A percentile compares a stretch with the other conserved stretches of the same genome.
Evolutionary conservation across 192 early-diverging fungal genomes (phyloP).

Genomic region (Dissophora ornata): DNA sequence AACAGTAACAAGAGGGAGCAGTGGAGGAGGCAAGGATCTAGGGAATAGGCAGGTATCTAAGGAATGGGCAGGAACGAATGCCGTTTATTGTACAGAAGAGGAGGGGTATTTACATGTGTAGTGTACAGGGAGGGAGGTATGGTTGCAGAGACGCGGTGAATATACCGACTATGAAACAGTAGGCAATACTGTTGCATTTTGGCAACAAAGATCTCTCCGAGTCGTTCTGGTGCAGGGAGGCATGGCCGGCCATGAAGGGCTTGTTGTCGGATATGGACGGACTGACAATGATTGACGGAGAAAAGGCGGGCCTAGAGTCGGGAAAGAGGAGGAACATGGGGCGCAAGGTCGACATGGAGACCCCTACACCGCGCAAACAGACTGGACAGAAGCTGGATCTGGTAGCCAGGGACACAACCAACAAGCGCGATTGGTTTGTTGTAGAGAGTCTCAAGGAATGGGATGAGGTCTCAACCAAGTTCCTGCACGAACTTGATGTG

Average conservation of each 20-base stretch:
- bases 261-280: conserved; percentile 45
- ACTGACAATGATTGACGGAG: conserved; percentile 42
- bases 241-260: conserved; percentile 38
- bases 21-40: too few species aligned
- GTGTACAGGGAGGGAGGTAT: too few species aligned
- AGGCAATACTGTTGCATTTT: too few species aligned
- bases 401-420: conserved; percentile 39
- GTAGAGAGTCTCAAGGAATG: conserved; percentile 45
- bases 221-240: conserved; percentile 41
- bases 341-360: conserved; percentile 23
- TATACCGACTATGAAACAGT: too few species aligned
- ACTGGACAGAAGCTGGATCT: conserved; percentile 33
- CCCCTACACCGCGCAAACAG: conserved; percentile 21
- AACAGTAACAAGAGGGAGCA: too few species aligned
- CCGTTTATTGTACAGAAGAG: too few species aligned
- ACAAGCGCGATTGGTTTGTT: conserved; percentile 39
- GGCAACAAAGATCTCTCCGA: conserved; percentile 44
- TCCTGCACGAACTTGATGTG: conserved; percentile 34
- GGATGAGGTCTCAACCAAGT: conserved; percentile 47
- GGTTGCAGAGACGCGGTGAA: too few species aligned
- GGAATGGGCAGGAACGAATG: too few species aligned
- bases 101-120: too few species aligned
- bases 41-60: too few species aligned
- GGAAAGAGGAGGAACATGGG: conserved; percentile 25
- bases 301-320: conserved; percentile 35